Base-by-base conservation (phyloP, 306 rosid genomes). In the Gillenia trifoliata region DNA sequence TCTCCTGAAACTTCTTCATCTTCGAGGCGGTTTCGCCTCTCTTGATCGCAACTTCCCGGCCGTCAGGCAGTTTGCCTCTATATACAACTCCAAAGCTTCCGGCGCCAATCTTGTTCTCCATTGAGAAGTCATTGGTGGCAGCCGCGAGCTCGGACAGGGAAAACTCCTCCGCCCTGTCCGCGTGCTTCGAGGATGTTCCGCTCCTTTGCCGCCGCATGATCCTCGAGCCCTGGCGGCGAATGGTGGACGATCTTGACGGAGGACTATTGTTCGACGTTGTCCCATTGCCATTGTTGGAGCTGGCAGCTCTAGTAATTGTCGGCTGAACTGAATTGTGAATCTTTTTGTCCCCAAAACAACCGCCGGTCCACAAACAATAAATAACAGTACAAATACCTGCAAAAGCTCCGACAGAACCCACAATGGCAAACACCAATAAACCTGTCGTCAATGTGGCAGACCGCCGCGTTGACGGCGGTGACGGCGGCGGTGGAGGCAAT, bases 51-150 rank as follows among this genome's bases (percentile, higher is more conserved):
- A 93, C 97, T 8, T 89, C 94, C 1, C 93, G 91, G 7, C 97
- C 92, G 4, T 93, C 98, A 0, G 40, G 1, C 17, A 93, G 81
- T 72, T 89, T 93, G 3, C 96, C 98, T 57, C 33, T 85, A 64
- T 93, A 93, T 66, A 93, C 97, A 25, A 91, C 83, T 6, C 98
- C 98, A n/a, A 84, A 93, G 86, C 98, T 93, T 70, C 98, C 98
- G 0, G 91, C 86, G 1, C 98, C 98, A 16, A 93, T 66, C 83
- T 89, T 88, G 84, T 91, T 87, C 79, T 88, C 90, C 3, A 41
- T 20, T 19, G 92, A 82, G 75, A 93, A 93, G 66, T 70, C 78
- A 63, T 86, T 68, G 57, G 98, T 87, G 57, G 97, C 98, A 2
- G 75, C 72, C 15, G 85, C 82, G 11, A 93, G 97, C 85, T 93